Percentiles rank a stretch among this genome's conserved stretches.
phyloP scores from a whole-genome alignment of 768 basidiomycete species.

The Pleurotus sapidus region DNA sequence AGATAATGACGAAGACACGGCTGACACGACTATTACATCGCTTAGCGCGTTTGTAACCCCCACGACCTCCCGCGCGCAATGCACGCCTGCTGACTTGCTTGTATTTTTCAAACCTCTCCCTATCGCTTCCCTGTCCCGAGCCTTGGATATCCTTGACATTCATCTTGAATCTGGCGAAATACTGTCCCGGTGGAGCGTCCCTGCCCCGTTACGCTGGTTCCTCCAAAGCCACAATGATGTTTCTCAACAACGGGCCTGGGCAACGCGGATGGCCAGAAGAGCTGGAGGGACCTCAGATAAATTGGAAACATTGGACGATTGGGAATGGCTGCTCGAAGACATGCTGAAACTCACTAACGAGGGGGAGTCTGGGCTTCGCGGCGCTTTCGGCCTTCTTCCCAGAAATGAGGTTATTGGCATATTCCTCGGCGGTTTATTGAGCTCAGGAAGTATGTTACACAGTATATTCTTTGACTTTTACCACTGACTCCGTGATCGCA shows the following conservation, averaged over 20 bases:
- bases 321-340: slow-evolving; percentile 86
- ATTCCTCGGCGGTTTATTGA: slow-evolving; percentile 84
- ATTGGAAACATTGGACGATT: slow-evolving; percentile 65
- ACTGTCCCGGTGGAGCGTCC: slow-evolving; percentile 81
- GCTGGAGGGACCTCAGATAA: slow-evolving; percentile 54
- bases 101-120: slow-evolving; percentile 83
- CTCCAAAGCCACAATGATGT: slow-evolving; percentile 68
- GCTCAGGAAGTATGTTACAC: slow-evolving; percentile 75
- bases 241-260: slow-evolving; percentile 77
- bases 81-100: slow-evolving; percentile 67
- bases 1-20: slow-evolving; percentile 67
- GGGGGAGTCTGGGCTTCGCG: slow-evolving; percentile 59
- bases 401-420: slow-evolving; percentile 73
- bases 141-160: slow-evolving; percentile 88
- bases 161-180: slow-evolving; percentile 95
- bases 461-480: too few species aligned
- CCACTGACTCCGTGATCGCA: slow-evolving; percentile 21
- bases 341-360: slow-evolving; percentile 78
- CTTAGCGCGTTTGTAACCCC: slow-evolving; percentile 80
- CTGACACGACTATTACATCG: slow-evolving; percentile 79
- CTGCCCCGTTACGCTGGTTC: slow-evolving; percentile 88
- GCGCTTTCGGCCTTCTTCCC: slow-evolving; percentile 78
- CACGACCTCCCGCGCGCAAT: slow-evolving; percentile 53
- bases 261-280: slow-evolving; percentile 79
- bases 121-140: slow-evolving; percentile 68